Evolutionary conservation across 148 eudicot species (phyloP), one percentile per base, ranked within the genome.

Genomic region (Vaccinium corymbosum): DNA sequence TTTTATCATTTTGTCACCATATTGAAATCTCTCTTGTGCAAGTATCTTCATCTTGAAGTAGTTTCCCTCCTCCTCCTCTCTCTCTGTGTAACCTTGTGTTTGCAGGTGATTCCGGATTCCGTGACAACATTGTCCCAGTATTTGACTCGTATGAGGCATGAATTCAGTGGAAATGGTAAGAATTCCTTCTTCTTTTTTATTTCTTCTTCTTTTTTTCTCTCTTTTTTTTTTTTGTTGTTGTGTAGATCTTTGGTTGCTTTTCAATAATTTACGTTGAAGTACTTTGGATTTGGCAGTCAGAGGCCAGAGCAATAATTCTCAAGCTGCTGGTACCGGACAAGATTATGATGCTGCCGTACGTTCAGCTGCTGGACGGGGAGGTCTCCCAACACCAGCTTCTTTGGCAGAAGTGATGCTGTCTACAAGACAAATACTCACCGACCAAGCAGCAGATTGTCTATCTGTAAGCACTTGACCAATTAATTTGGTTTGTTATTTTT

Each of bases 71-170:
- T 46, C 56, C 55, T 16, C 15, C 13, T 35, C n/a, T 25, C 38
- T 32, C 50, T 4, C 46, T 2, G 6, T 42, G 46, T 42, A 3
- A 22, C 76, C 84, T 82, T 78, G 79, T 75, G 78, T 74, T 82
- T 86, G 86, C 88, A 96, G 98, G 92, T 90, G 66, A 92, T 94
- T 85, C 97, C 97, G 68, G 97, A 96, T 91, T 93, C 98, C 72
- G 76, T 96, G 86, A 88, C 92, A 74, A 96, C 98, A 53, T 90
- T 96, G 89, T 88, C 94, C 83, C 94, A 90, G 78, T 94, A 93
- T 84, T 85, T 92, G 87, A 91, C 85, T 73, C 90, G 86, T 52
- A 82, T 96, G 93, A 93, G 92, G 85, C 90, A 88, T 82, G 98
- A 96, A 79, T 90, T 93, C 85, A 80, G 55, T 50, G 83, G 85